phyloP scores from a whole-genome alignment of 75 land plant species.

The Sequoia sempervirens region DNA sequence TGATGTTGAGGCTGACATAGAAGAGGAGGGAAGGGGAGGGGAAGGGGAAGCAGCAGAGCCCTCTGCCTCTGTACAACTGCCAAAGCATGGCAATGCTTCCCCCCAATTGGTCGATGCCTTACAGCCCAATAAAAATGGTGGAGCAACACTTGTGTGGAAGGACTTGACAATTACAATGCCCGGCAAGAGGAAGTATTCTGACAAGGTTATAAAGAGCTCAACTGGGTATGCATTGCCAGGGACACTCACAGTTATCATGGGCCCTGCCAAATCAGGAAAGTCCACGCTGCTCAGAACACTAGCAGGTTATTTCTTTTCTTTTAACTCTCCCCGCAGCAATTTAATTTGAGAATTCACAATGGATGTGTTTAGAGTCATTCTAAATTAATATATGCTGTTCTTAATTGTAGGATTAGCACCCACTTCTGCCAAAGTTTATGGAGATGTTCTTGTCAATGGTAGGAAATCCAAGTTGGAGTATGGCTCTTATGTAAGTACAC shows the following conservation, averaged over 20 bases:
- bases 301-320: constrained; percentile 44
- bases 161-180: constrained; percentile 68
- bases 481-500: constrained; percentile 68
- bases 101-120: constrained; percentile 30
- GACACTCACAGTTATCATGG: constrained; percentile 80
- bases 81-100: constrained; percentile 43
- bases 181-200: constrained; percentile 63
- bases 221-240: constrained; percentile 89
- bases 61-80: constrained; percentile 34
- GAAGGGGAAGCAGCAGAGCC: constrained; percentile 26
- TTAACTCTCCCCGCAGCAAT: background rate
- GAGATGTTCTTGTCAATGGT: constrained; percentile 78
- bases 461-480: constrained; percentile 46
- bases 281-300: constrained; percentile 66
- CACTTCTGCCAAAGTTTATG: constrained; percentile 63
- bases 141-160: constrained; percentile 77
- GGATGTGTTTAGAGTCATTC: background rate
- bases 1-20: constrained; percentile 29
- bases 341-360: background rate
- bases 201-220: constrained; percentile 64
- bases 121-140: constrained; percentile 32
- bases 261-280: constrained; percentile 78
- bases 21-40: constrained; percentile 33
- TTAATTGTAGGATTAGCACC: constrained; percentile 48
- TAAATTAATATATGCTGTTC: background rate